Base-by-base conservation (phyloP, 106 monocot genomes). In the Agapanthus africanus region DNA sequence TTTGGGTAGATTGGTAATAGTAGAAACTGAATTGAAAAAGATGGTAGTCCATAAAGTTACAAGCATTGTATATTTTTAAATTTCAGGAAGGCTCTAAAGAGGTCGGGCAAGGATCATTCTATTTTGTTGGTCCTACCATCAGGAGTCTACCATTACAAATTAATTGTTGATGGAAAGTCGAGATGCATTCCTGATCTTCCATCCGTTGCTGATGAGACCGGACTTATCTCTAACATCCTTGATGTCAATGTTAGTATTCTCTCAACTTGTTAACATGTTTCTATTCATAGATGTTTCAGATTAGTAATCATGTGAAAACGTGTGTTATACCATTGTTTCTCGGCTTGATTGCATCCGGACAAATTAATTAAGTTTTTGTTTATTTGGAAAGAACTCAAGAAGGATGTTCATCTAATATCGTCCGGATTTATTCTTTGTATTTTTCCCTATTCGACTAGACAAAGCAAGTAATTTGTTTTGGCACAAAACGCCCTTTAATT, bases 231-330 rank as follows among this genome's bases (percentile, higher is more conserved):
- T 21, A 91, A 95, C 60, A 38, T 91, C 46, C 85, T 95, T 56
- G 88, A 95, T 64, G 95, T 91, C 21, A 67, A 76, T 78, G 95
- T 95, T 39, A 84, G 95, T 66, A n/a, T n/a, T n/a, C n/a, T n/a
- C n/a, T n/a, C n/a, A n/a, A n/a, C n/a, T n/a, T n/a, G n/a, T n/a
- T n/a, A n/a, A n/a, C n/a, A n/a, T n/a, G n/a, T n/a, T n/a, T n/a
- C n/a, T n/a, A n/a, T n/a, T n/a, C n/a, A n/a, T n/a, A 56, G 30
- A 56, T 56, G 15, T 56, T 56, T 30, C 0, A 56, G 28, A 11
- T 28, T 30, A 28, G 56, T 19, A 50, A 4, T 50, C 30, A 2
- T 27, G 2, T 56, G 15, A n/a, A n/a, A n/a, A n/a, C n/a, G n/a
- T n/a, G n/a, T n/a, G n/a, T n/a, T n/a, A n/a, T n/a, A n/a, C n/a